Conservation (phyloP, 495 filamentous ascomycete species). For the Penicillium tannophilum region DNA sequence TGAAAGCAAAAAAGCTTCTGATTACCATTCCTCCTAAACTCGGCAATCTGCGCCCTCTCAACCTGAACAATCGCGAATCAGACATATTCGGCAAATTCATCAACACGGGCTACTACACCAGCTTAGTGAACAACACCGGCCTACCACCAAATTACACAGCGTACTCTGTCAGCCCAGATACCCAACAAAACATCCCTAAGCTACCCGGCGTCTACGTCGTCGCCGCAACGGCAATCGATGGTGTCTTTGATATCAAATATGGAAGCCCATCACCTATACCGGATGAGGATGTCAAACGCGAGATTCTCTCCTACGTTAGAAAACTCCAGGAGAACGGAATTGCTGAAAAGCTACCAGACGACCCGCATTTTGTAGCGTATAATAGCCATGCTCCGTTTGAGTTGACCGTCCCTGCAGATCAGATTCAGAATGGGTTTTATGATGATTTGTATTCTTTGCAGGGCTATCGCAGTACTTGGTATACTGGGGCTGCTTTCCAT, state of each 20-base stretch:
- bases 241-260: conserved; percentile 23
- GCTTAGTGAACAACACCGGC: conserved; percentile 43
- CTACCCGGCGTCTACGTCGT: conserved; percentile 31
- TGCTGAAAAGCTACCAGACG: conserved; percentile 9
- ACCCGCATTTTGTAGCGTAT: conserved; percentile 25
- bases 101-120: conserved; percentile 46
- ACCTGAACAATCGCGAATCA: conserved; percentile 37
- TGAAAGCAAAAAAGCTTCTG: conserved; percentile 49
- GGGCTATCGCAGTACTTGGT: conserved; percentile 38
- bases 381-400: conserved; percentile 35
- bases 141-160: conserved; percentile 30
- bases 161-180: conserved; percentile 12
- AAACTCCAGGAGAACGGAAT: conserved; percentile 24
- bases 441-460: conserved; percentile 38
- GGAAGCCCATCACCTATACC: conserved; percentile 15
- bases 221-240: conserved; percentile 20
- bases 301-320: conserved; percentile 17
- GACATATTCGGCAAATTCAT: conserved; percentile 35
- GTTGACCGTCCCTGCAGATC: conserved; percentile 25
- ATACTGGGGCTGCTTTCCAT: conserved; percentile 32
- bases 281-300: conserved; percentile 2
- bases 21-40: conserved; percentile 45
- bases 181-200: conserved; percentile 27
- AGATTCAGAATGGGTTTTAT: conserved; percentile 41
- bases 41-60: conserved; percentile 35